Evolutionary conservation across 345 rosid genomes (phyloP).

Genomic region (Litchi chinensis): DNA sequence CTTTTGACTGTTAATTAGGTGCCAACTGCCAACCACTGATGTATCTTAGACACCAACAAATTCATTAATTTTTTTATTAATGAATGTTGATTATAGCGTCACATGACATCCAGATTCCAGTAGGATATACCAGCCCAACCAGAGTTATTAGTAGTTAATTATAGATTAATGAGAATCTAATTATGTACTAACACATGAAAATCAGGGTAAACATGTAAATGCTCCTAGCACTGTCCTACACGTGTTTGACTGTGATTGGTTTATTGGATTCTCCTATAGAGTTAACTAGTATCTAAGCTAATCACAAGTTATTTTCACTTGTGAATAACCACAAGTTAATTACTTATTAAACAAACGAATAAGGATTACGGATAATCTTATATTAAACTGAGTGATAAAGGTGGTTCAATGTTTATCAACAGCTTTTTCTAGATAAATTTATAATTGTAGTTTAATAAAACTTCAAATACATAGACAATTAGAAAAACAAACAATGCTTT

Average conservation of each 20-base stretch:
- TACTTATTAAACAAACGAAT: too few species aligned
- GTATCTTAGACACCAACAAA: neutral
- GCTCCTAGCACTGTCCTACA: neutral
- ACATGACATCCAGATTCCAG: neutral
- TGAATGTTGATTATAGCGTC: neutral
- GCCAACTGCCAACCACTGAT: slow-evolving; percentile 16
- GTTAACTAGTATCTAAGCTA: too few species aligned
- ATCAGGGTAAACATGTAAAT: neutral
- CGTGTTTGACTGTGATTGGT: neutral
- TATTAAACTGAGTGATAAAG: too few species aligned
- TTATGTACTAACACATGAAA: neutral
- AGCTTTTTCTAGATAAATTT: slow-evolving; percentile 3
- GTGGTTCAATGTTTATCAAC: neutral
- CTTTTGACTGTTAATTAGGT: slow-evolving; percentile 2
- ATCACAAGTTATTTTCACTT: too few species aligned
- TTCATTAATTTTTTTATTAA: neutral
- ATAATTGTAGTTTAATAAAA: neutral
- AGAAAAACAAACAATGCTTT: neutral
- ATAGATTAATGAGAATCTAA: neutral
- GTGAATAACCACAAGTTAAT: too few species aligned
- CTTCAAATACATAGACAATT: neutral
- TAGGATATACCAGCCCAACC: neutral
- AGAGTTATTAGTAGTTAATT: neutral
- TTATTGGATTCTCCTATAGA: neutral
- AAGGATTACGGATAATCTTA: too few species aligned